Evolutionary conservation across 352 stramenopile species (phyloP).

Genomic region (Aphanomyces astaci): DNA sequence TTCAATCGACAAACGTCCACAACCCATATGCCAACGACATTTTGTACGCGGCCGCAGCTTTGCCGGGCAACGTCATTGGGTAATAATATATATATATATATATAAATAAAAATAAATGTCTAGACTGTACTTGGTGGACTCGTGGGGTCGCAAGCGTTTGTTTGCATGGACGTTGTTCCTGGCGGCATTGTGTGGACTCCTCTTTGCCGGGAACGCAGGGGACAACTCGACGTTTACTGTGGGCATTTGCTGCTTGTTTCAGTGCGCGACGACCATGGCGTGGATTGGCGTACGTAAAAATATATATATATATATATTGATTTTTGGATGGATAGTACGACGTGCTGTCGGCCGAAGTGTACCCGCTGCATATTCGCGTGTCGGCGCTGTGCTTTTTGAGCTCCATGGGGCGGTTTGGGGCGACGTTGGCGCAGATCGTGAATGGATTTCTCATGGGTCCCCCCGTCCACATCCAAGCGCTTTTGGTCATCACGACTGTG

Average conservation of each 20-base stretch:
- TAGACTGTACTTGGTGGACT: constrained; percentile 63
- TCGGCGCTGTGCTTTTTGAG: constrained; percentile 87
- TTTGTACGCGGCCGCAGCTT: constrained; percentile 83
- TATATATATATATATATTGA: no score
- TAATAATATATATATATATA: constrained; percentile 21
- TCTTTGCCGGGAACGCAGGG: constrained; percentile 74
- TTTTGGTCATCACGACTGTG: constrained; percentile 69
- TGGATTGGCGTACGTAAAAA: constrained; percentile 79
- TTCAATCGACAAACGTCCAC: constrained; percentile 73
- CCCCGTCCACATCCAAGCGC: constrained; percentile 54
- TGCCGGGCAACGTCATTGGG: constrained; percentile 87
- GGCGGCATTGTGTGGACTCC: constrained; percentile 49
- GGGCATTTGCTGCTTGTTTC: constrained; percentile 82
- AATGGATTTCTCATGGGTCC: constrained; percentile 79
- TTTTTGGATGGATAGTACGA: no score
- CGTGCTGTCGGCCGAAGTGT: constrained; percentile 84
- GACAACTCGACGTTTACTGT: constrained; percentile 71
- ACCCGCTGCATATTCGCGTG: constrained; percentile 81
- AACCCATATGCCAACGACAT: constrained; percentile 88
- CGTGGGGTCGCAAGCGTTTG: constrained; percentile 60
- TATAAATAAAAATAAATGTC: neutral
- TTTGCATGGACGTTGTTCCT: constrained; percentile 61
- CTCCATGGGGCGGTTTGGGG: constrained; percentile 77
- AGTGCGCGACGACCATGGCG: constrained; percentile 78
- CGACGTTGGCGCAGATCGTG: constrained; percentile 86